Conservation (phyloP, 2,329 filamentous ascomycete genomes). For the Berkeleyomyces rouxiae region DNA sequence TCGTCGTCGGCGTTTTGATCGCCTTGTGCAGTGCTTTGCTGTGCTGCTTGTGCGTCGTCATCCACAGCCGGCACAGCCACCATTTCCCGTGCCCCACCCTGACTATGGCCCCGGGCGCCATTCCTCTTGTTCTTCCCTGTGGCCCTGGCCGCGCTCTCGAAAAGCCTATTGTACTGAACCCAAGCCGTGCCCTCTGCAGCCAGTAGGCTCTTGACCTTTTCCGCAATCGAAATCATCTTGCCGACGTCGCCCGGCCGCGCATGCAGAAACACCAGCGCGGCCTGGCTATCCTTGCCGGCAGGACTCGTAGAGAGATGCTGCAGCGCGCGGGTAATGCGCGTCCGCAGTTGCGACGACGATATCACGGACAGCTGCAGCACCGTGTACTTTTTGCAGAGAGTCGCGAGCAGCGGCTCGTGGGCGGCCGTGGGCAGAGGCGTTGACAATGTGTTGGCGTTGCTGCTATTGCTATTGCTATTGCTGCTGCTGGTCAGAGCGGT, state of each 20-base stretch:
- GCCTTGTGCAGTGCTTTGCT: background rate
- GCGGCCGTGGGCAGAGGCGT: background rate
- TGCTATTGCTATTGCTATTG: too few relatives aligned
- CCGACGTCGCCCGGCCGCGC: conserved; percentile 34
- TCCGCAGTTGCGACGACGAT: conserved; percentile 42
- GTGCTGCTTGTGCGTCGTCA: background rate
- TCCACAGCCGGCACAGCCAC: background rate
- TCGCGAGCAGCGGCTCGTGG: background rate
- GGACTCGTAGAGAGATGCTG: conserved; percentile 24
- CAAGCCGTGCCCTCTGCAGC: conserved; percentile 29
- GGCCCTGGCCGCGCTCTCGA: conserved; percentile 26
- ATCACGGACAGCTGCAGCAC: conserved; percentile 38
- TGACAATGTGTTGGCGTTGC: background rate
- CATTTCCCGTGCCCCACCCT: background rate
- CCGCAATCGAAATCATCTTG: conserved; percentile 53
- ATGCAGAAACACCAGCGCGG: conserved; percentile 30
- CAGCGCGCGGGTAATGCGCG: conserved; percentile 31
- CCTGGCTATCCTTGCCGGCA: conserved; percentile 15
- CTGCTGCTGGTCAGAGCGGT: background rate
- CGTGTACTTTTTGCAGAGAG: conserved; percentile 22
- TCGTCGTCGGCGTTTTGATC: conserved; percentile 15
- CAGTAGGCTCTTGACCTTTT: conserved; percentile 45
- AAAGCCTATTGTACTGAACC: conserved; percentile 42
- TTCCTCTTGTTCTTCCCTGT: background rate
- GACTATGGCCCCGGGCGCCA: background rate